These are phyloP conservation scores for Metschnikowia similis DNA, from an alignment of 805 yeast species.

Conservation along the genomic window DNA sequence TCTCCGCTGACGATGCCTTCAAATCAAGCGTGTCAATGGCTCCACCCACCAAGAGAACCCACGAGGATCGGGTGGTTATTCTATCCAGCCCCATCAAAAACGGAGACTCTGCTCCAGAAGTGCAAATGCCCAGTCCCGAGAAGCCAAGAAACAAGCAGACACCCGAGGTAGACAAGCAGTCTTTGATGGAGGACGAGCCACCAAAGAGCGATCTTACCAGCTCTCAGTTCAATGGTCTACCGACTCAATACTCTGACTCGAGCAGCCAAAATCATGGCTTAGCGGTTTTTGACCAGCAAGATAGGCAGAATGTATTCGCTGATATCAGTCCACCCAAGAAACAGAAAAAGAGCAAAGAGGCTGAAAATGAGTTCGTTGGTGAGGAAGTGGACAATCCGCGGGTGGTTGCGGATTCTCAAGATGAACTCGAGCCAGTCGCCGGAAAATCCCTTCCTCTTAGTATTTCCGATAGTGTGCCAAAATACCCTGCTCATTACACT, in stretches of 20 bases:
- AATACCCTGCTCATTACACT: conserved; percentile 20
- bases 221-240: conserved; percentile 18
- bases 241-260: conserved; percentile 19
- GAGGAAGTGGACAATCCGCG: neutral
- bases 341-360: neutral
- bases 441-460: neutral
- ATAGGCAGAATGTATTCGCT: neutral
- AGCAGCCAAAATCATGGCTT: conserved; percentile 7
- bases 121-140: neutral
- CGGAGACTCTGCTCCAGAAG: neutral
- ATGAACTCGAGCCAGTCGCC: conserved; percentile 16
- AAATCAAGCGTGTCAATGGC: conserved; percentile 5
- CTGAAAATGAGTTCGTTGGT: conserved; percentile 1
- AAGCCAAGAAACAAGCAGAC: neutral
- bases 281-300: neutral
- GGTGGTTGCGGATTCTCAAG: conserved; percentile 18
- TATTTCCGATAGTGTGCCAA: neutral
- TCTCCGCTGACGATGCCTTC: conserved; percentile 3
- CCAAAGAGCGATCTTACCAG: conserved; percentile 11
- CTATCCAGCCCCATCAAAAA: conserved; percentile 15
- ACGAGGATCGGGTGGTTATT: conserved; percentile 5
- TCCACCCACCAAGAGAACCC: neutral
- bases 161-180: neutral
- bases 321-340: conserved; percentile 1
- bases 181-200: neutral